Percentiles rank a stretch among this genome's conserved stretches.
Conservation (phyloP, 140 eudicot species). For the Senecio squalidus region DNA sequence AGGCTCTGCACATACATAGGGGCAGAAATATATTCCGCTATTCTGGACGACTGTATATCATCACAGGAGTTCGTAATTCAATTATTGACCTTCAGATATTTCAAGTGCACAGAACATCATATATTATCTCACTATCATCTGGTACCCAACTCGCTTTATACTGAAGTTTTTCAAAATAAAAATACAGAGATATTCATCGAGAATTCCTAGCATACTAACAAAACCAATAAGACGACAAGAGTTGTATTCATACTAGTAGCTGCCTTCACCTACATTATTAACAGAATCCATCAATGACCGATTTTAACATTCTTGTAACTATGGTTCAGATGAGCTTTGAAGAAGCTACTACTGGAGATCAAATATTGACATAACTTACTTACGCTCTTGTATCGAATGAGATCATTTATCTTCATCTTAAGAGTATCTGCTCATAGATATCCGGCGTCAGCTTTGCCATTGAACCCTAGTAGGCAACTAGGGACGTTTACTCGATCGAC, state of each 20-base stretch:
- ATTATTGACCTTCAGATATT: not conserved
- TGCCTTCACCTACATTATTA: not conserved
- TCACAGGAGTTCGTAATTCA: not conserved
- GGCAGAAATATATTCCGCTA: not conserved
- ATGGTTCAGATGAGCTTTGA: not conserved
- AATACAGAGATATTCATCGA: not conserved
- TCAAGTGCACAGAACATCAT: not conserved
- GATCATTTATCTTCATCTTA: not conserved
- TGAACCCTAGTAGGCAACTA: too few relatives aligned
- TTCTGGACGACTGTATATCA: too few relatives aligned
- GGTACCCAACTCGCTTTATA: not conserved
- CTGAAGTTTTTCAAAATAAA: not conserved
- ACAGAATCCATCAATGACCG: not conserved
- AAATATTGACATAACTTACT: slow-evolving; percentile 2
- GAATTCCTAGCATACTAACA: not conserved
- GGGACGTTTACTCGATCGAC: too few relatives aligned
- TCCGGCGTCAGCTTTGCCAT: slow-evolving; percentile 1
- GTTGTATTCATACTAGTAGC: not conserved
- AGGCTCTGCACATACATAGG: not conserved
- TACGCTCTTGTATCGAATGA: slow-evolving; percentile 8
- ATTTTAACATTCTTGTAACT: not conserved
- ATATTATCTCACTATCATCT: not conserved
- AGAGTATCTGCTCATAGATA: not conserved
- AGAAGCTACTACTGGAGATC: not conserved
- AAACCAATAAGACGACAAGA: slow-evolving; percentile 16